These are phyloP conservation scores for Acanthochlamys bracteata DNA, from an alignment of 106 monocot species.

Conservation along the genomic window DNA sequence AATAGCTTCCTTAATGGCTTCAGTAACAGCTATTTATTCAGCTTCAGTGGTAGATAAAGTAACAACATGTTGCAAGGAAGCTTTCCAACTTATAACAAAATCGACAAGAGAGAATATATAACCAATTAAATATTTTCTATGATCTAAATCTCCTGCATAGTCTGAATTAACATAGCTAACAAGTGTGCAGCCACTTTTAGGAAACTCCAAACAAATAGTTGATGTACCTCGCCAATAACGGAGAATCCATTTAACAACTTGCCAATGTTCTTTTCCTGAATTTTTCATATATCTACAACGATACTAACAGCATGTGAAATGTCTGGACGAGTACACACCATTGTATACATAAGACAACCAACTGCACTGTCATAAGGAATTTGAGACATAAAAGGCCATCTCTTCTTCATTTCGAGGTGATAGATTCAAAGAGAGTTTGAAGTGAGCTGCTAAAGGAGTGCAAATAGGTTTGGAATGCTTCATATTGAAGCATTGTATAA, in stretches of 20 bases:
- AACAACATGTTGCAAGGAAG: background rate
- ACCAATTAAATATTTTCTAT: background rate
- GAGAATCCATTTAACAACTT: slow-evolving; percentile 4
- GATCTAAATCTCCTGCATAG: slow-evolving; percentile 8
- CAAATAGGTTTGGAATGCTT: background rate
- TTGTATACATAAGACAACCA: background rate
- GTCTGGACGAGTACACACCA: slow-evolving; percentile 3
- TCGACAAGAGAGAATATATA: slow-evolving; percentile 10
- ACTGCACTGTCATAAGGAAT: background rate
- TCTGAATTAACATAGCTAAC: slow-evolving; percentile 1
- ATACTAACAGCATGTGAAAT: slow-evolving; percentile 3
- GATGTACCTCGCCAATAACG: background rate
- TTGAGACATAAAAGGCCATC: background rate
- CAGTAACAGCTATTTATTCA: slow-evolving; percentile 7
- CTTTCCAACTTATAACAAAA: slow-evolving; percentile 6
- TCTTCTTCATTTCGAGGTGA: background rate
- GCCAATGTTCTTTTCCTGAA: slow-evolving; percentile 9
- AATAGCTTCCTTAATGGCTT: slow-evolving; percentile 9
- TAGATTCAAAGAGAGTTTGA: background rate
- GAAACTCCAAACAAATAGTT: background rate
- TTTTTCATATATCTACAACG: slow-evolving; percentile 6
- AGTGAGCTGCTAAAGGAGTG: background rate
- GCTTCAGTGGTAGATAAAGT: background rate
- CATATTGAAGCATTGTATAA: background rate
- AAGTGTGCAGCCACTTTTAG: background rate